Conservation (phyloP, 2,329 filamentous ascomycete genomes). For the Arthrinium puccinioides region DNA sequence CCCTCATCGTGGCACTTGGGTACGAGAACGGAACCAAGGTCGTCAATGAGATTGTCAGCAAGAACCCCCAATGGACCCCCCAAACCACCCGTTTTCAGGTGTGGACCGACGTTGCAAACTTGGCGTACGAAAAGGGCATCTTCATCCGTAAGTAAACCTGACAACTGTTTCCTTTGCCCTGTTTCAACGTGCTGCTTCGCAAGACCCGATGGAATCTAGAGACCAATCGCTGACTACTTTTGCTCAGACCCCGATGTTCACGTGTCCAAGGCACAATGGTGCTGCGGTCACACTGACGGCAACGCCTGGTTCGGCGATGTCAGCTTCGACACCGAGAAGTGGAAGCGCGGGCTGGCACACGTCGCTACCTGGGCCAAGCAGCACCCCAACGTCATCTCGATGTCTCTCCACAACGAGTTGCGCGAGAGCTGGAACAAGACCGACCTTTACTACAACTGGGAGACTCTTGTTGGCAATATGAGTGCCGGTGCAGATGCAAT, state of each 20-base stretch:
- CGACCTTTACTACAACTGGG: slow-evolving; percentile 35
- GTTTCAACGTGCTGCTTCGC: too few relatives aligned
- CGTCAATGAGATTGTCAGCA: slow-evolving; percentile 35
- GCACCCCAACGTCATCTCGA: slow-evolving; percentile 31
- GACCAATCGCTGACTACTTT: too few relatives aligned
- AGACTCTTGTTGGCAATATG: slow-evolving; percentile 35
- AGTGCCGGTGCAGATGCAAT: slow-evolving; percentile 33
- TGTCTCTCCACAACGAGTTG: slow-evolving; percentile 34
- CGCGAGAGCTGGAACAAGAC: slow-evolving; percentile 27
- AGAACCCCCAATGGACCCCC: slow-evolving; percentile 41
- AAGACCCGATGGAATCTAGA: too few relatives aligned
- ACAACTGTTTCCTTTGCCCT: too few relatives aligned
- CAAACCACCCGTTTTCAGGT: slow-evolving; percentile 38
- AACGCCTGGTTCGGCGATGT: slow-evolving; percentile 50
- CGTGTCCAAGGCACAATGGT: slow-evolving; percentile 32
- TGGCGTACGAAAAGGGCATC: slow-evolving; percentile 23
- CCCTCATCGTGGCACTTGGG: slow-evolving; percentile 34
- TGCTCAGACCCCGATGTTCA: slow-evolving; percentile 35
- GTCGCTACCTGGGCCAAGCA: slow-evolving; percentile 36
- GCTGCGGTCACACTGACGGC: slow-evolving; percentile 41
- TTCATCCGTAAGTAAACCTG: too few relatives aligned
- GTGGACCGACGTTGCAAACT: slow-evolving; percentile 29
- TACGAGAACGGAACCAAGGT: slow-evolving; percentile 39
- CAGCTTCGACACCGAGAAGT: slow-evolving; percentile 44
- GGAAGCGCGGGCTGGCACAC: slow-evolving; percentile 46